Conservation (phyloP, 208 protist species). For the Trypanosoma boissoni region DNA sequence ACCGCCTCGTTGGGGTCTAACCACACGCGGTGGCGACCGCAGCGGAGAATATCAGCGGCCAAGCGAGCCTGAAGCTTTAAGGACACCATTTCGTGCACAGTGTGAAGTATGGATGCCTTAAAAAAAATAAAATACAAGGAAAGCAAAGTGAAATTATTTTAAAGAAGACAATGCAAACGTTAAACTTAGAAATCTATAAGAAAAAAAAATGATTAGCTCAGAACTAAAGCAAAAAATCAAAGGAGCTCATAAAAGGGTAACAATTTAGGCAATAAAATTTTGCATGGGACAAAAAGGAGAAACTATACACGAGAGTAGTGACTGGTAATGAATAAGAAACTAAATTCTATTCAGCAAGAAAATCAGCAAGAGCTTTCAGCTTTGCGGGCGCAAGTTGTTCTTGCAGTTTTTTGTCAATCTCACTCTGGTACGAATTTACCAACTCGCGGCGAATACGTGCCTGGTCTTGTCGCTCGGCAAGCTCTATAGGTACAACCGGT, state of each 20-base stretch:
- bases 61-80: constrained; percentile 98
- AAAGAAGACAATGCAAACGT: neutral
- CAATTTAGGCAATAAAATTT: neutral
- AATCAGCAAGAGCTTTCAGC: constrained; percentile 29
- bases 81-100: constrained; percentile 65
- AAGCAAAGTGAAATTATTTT: neutral
- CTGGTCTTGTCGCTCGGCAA: constrained; percentile 32
- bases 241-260: constrained; percentile 6
- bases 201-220: constrained; percentile 9
- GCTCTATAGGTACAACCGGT: constrained; percentile 13
- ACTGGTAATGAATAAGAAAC: neutral
- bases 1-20: constrained; percentile 97
- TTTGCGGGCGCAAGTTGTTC: constrained; percentile 31
- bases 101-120: neutral
- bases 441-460: constrained; percentile 37
- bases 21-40: constrained; percentile 97
- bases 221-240: constrained; percentile 12
- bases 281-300: constrained; percentile 23
- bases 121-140: neutral
- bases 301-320: neutral
- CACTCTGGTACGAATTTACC: constrained; percentile 34
- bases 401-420: constrained; percentile 29
- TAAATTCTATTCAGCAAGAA: constrained; percentile 24
- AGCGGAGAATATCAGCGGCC: constrained; percentile 97
- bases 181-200: constrained; percentile 3